phyloP scores from a whole-genome alignment of 2,329 filamentous ascomycete genomes.

The Hypoxylon rubiginosum region DNA sequence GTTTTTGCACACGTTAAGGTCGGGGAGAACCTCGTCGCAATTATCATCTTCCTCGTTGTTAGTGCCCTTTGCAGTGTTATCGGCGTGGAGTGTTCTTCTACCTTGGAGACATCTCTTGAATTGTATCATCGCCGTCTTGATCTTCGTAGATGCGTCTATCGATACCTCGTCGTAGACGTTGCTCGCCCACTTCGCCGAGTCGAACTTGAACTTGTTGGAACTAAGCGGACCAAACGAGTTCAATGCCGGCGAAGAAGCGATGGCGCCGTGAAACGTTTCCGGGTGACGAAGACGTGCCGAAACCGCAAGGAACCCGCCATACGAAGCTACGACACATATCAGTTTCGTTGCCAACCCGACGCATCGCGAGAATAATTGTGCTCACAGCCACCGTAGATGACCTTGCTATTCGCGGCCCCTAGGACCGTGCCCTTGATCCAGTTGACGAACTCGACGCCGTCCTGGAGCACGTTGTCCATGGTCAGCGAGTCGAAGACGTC shows the following conservation, averaged over 20 bases:
- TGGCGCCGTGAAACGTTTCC: constrained; percentile 36
- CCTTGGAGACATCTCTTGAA: constrained; percentile 38
- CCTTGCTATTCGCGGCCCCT: constrained; percentile 31
- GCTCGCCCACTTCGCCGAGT: constrained; percentile 35
- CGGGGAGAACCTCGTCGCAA: constrained; percentile 30
- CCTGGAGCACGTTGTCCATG: constrained; percentile 41
- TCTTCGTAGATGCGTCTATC: constrained; percentile 27
- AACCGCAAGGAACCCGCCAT: constrained; percentile 41
- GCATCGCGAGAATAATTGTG: background rate
- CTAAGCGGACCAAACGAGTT: constrained; percentile 38
- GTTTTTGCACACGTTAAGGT: constrained; percentile 36
- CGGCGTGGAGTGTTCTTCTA: too few species aligned
- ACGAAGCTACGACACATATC: constrained; percentile 28
- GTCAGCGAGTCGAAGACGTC: constrained; percentile 24
- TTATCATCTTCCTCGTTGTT: too few species aligned
- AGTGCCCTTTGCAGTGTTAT: too few species aligned
- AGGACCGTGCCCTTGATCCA: constrained; percentile 41
- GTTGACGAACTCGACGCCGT: constrained; percentile 37
- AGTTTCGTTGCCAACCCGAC: constrained; percentile 7
- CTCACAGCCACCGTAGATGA: constrained; percentile 40
- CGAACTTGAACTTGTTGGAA: constrained; percentile 34
- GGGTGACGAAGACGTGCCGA: constrained; percentile 37
- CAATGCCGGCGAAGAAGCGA: constrained; percentile 40
- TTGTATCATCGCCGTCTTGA: constrained; percentile 27
- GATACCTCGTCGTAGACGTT: constrained; percentile 30